Conservation (phyloP, 2,329 filamentous ascomycete genomes). For the Sarocladium strictum region DNA sequence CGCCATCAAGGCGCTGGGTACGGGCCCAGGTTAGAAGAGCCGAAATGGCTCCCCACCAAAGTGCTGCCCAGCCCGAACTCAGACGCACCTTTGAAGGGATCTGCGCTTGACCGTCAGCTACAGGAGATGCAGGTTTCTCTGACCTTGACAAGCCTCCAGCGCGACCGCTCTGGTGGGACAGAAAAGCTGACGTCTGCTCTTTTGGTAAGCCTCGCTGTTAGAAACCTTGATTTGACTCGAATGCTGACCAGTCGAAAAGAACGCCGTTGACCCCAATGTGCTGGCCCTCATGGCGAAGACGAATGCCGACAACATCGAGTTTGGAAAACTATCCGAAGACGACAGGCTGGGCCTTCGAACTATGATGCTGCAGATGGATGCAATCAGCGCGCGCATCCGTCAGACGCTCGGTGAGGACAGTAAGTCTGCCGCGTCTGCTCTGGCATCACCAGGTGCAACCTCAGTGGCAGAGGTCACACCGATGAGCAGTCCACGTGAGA, state of each 20-base stretch:
- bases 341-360: slow-evolving; percentile 41
- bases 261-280: slow-evolving; percentile 37
- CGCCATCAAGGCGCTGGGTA: slow-evolving; percentile 33
- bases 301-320: slow-evolving; percentile 36
- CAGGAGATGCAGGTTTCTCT: slow-evolving; percentile 62
- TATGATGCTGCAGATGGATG: slow-evolving; percentile 42
- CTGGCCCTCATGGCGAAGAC: slow-evolving; percentile 44
- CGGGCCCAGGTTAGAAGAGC: slow-evolving; percentile 23
- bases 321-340: slow-evolving; percentile 30
- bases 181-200: slow-evolving; percentile 53
- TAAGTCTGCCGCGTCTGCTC: slow-evolving; percentile 11
- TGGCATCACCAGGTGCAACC: slow-evolving; percentile 14
- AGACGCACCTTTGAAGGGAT: slow-evolving; percentile 18
- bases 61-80: slow-evolving; percentile 13
- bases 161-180: slow-evolving; percentile 42
- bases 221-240: background rate
- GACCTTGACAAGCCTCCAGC: slow-evolving; percentile 53
- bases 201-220: slow-evolving; percentile 45
- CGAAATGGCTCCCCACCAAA: slow-evolving; percentile 19
- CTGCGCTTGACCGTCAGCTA: slow-evolving; percentile 39
- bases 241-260: slow-evolving; percentile 25
- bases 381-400: slow-evolving; percentile 36
- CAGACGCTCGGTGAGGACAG: slow-evolving; percentile 29
- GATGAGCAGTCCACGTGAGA: slow-evolving; percentile 18
- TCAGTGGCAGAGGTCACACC: slow-evolving; percentile 6